phyloP scores from a whole-genome alignment of 768 basidiomycete genomes.

The Rhizopogon vinicolor region DNA sequence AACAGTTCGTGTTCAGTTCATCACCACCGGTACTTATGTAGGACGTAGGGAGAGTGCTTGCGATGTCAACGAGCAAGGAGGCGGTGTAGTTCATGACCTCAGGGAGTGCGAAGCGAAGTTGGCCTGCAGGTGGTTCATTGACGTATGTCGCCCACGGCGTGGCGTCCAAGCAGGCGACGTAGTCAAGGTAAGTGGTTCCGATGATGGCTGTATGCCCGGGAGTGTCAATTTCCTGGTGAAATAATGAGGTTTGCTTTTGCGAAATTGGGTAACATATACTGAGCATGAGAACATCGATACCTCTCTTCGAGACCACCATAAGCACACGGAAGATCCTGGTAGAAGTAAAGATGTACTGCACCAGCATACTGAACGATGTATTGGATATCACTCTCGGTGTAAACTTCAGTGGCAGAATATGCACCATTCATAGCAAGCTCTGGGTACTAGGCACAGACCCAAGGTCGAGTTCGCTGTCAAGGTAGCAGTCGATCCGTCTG shows the following conservation, averaged over 20 bases:
- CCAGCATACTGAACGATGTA: constrained; percentile 65
- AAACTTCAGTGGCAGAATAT: constrained; percentile 53
- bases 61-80: constrained; percentile 39
- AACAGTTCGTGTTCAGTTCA: too few relatives aligned
- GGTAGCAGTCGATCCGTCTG: constrained; percentile 28
- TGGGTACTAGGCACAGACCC: constrained; percentile 50
- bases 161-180: constrained; percentile 59
- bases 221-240: constrained; percentile 66
- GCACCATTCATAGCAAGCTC: constrained; percentile 61
- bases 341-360: constrained; percentile 39
- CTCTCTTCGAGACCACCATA: constrained; percentile 37
- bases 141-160: constrained; percentile 62
- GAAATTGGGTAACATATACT: not conserved
- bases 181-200: constrained; percentile 61
- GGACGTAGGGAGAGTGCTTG: too few relatives aligned
- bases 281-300: constrained; percentile 66
- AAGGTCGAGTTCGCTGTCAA: constrained; percentile 42
- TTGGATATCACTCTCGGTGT: constrained; percentile 51
- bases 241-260: not conserved
- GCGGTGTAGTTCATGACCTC: constrained; percentile 57
- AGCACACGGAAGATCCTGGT: not conserved
- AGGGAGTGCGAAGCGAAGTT: constrained; percentile 66
- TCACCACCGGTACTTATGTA: too few relatives aligned
- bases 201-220: constrained; percentile 80
- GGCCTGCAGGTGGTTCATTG: constrained; percentile 76